A percentile compares a stretch with the other conserved stretches of the same genome.
phyloP scores from a whole-genome alignment of 116 monocot species.

The Cymodocea nodosa region DNA sequence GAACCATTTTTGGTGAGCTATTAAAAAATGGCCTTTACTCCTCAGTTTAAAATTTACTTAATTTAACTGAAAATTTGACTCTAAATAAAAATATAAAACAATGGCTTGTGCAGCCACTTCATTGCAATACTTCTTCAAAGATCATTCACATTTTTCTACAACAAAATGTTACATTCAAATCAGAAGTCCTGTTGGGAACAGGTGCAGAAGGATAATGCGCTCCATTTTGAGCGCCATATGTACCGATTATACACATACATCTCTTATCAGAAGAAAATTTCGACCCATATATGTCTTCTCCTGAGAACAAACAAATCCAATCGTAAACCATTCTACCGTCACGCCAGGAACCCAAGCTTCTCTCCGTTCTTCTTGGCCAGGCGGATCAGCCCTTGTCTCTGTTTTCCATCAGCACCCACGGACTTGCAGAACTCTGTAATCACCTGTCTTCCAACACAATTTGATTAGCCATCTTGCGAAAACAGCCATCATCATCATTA shows the following conservation, averaged over 20 bases:
- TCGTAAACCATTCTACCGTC: slow-evolving; percentile 1
- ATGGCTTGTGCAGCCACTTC: no score
- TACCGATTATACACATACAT: no score
- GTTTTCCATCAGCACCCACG: slow-evolving; percentile 61
- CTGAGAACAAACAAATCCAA: slow-evolving; percentile 4
- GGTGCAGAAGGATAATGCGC: background rate
- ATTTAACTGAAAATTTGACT: no score
- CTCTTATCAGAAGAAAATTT: no score
- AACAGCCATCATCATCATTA: no score
- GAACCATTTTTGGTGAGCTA: no score
- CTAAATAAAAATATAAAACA: no score
- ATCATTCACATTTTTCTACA: background rate
- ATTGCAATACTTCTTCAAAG: no score
- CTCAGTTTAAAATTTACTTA: no score
- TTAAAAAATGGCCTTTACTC: no score
- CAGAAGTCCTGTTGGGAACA: background rate
- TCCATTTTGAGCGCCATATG: background rate
- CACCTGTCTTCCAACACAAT: slow-evolving; percentile 22
- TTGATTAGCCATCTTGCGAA: background rate
- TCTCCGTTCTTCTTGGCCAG: slow-evolving; percentile 89
- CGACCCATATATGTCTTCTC: no score
- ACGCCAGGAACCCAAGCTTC: slow-evolving; percentile 67
- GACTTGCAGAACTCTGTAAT: slow-evolving; percentile 82
- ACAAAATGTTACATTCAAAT: background rate
- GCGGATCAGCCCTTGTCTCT: slow-evolving; percentile 69